Evolutionary conservation across 805 yeast genomes (phyloP), one percentile per base, ranked within the genome.

Genomic region (Cyberlindnera suaveolens): DNA sequence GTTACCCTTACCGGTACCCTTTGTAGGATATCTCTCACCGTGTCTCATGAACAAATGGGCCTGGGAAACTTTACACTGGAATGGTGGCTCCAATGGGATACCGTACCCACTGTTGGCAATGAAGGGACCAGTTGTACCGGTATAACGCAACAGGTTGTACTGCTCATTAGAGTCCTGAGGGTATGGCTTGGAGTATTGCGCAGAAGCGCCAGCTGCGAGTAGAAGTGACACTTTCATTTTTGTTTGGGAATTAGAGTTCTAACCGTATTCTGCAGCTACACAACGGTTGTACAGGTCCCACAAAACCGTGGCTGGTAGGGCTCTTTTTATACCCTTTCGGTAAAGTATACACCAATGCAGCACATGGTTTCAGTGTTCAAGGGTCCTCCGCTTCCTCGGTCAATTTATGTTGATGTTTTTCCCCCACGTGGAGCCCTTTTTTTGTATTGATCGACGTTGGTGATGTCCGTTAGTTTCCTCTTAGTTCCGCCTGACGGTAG

Each of bases 31-130:
- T 50, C 95, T 68, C 60, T 85, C 93, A 17, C 91, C 95, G 56
- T 87, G 95, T 56, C 96, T 74, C 51, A 80, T 78, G 40, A 83
- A 63, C 18, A 84, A 63, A 51, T 82, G 88, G 9, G 83, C 86
- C 60, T 84, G 91, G 51, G 76, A 77, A 43, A 80, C 66, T 14
- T 34, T 18, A 20, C 37, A 34, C 36, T 66, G 66, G 8, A 60
- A 65, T 23, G 84, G 82, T 2, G 67, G 50, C 9, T 65, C 75
- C 17, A 69, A 58, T 14, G 73, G 62, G 33, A 80, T 70, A 3
- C 84, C 85, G 51, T 60, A 74, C 1, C 83, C 83, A 3, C 64
- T 61, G 39, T 66, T 68, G 41, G 71, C 70, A 31, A 73, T 62
- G 50, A 74, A 79, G 6, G 86, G 85, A 1, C 76, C 83, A 17